A percentile compares a stretch with the other conserved stretches of the same genome.
Conservation (phyloP, 2,329 filamentous ascomycete species). For the Samsoniella hepiali region DNA sequence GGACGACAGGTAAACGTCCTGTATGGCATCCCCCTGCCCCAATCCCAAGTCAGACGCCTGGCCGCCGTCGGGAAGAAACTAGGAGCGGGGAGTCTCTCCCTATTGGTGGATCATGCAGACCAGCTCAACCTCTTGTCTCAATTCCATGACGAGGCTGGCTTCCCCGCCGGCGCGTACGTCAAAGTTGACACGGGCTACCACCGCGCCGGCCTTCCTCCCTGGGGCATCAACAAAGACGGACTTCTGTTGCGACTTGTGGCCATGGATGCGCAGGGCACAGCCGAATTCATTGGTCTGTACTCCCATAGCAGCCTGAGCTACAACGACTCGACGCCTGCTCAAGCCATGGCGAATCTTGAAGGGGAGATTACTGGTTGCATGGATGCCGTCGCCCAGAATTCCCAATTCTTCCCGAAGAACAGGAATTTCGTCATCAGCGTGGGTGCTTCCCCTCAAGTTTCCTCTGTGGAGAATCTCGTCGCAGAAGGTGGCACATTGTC, state of each 20-base stretch:
- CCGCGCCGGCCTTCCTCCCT: conserved; percentile 54
- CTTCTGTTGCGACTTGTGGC: conserved; percentile 37
- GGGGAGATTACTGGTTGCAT: conserved; percentile 32
- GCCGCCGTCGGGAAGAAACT: conserved; percentile 43
- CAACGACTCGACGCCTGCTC: conserved; percentile 24
- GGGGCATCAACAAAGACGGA: conserved; percentile 34
- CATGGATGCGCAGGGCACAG: conserved; percentile 22
- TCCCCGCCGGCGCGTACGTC: conserved; percentile 45
- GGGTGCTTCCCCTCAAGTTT: conserved; percentile 33
- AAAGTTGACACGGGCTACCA: conserved; percentile 65
- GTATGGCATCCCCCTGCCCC: conserved; percentile 58
- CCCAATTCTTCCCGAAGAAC: conserved; percentile 16
- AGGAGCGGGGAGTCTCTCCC: conserved; percentile 43
- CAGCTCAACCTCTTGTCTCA: conserved; percentile 38
- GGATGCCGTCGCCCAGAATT: conserved; percentile 23
- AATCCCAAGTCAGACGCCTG: conserved; percentile 51
- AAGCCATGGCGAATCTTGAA: conserved; percentile 31
- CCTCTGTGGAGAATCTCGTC: conserved; percentile 27
- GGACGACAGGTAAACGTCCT: conserved; percentile 40
- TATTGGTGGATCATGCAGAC: conserved; percentile 56
- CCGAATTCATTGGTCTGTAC: conserved; percentile 28
- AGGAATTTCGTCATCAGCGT: conserved; percentile 30
- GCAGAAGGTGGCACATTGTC: not conserved
- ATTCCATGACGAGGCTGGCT: conserved; percentile 30
- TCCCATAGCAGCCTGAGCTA: conserved; percentile 36